Evolutionary conservation across 2,329 filamentous ascomycete genomes (phyloP), one percentile per base, ranked within the genome.

Genomic region (Claviceps purpurea): DNA sequence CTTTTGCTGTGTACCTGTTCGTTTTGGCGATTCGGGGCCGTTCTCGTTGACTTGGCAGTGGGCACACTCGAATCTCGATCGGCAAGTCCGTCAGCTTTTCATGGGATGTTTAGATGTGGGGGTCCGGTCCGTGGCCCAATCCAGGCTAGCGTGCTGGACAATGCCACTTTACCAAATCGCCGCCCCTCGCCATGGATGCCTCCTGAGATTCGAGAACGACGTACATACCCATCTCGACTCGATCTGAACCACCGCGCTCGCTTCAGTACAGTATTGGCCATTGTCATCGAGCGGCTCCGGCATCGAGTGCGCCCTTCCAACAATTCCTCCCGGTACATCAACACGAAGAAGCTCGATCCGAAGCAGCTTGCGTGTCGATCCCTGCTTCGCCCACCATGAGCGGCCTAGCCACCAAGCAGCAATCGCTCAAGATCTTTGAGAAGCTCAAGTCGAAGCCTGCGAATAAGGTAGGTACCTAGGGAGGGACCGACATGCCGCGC

Each of bases 341-440:
- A 30, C 26, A 30, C 26, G 26, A 30, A 30, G 26, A 30, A 30
- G 8, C 8, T 30, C 3, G 8, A 30, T 10, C 18, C 45, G 34
- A 10, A 41, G 7, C 20, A 5, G 49, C 24, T 16, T 40, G 24
- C 18, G 11, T 22, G 44, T 46, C 43, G 16, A 24, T 38, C 44
- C 42, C 14, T 26, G 44, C 18, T 49, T 49, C 37, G 52, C 54
- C 61, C 72, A 80, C 67, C 53, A 84, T 84, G 80, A 78, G 74
- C 68, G 76, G 70, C 65, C 74, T 85, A 61, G 93, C 93, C 66
- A 85, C 87, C 50, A 98, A 97, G 77, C 82, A 89, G 67, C 83
- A 97, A 76, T 96, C 91, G 72, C 87, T 91, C 69, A 91, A 90
- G 73, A 88, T 98, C 70, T 98, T 98, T 73, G 87, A 95, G 75